phyloP scores from a whole-genome alignment of 768 basidiomycete species.

The Russula dissimulans region DNA sequence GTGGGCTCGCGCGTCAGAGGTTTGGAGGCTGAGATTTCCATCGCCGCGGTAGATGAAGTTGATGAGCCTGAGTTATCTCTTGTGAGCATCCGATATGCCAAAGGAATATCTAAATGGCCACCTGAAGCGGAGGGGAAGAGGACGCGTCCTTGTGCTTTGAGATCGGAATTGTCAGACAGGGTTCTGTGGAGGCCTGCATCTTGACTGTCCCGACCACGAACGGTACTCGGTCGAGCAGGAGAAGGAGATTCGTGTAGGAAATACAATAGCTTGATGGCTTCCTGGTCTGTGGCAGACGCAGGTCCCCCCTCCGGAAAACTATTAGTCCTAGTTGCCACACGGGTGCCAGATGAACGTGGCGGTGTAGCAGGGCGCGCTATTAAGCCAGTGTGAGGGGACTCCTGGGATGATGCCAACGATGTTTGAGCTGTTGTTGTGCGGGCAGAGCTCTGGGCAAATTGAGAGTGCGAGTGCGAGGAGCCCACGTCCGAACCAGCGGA shows the following conservation, averaged over 20 bases:
- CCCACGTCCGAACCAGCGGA: constrained; percentile 58
- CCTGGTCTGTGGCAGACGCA: constrained; percentile 48
- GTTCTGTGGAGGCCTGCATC: constrained; percentile 50
- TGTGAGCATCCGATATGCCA: constrained; percentile 14
- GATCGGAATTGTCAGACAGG: constrained; percentile 39
- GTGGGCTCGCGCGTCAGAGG: constrained; percentile 11
- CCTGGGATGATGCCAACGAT: constrained; percentile 32
- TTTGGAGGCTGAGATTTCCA: constrained; percentile 1
- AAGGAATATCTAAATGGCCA: constrained; percentile 15
- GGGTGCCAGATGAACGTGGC: constrained; percentile 24
- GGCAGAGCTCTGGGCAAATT: constrained; percentile 60
- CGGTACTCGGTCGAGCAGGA: constrained; percentile 53
- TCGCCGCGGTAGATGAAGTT: constrained; percentile 24
- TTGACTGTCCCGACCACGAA: constrained; percentile 35
- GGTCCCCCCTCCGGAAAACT: constrained; percentile 23
- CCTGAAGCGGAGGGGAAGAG: constrained; percentile 43
- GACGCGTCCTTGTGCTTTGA: constrained; percentile 58
- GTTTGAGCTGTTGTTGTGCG: constrained; percentile 37
- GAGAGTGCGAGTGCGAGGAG: constrained; percentile 51
- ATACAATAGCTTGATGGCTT: constrained; percentile 81
- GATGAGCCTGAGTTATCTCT: constrained; percentile 34
- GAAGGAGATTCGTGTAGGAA: constrained; percentile 81
- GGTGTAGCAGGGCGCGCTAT: constrained; percentile 29
- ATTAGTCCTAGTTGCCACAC: constrained; percentile 18
- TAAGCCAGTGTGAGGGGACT: constrained; percentile 30